Evolutionary conservation across 352 stramenopile genomes (phyloP).

Genomic region (Phytopythium boreale): DNA sequence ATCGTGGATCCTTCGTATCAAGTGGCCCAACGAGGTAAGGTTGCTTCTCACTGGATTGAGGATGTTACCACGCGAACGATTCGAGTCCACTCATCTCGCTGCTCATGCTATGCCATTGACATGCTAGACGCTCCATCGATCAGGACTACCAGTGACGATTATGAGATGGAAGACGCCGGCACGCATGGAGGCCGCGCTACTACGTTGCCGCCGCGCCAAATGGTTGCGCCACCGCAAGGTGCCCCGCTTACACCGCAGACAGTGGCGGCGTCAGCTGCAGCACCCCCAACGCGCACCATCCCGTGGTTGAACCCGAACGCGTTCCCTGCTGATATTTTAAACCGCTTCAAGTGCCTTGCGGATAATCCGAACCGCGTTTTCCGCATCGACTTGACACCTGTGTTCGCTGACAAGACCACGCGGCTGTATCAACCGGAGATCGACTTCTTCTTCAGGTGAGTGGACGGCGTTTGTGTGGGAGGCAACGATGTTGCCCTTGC

Average conservation of each 20-base stretch:
- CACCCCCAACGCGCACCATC: slow-evolving; percentile 30
- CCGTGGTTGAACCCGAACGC: slow-evolving; percentile 52
- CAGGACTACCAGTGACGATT: background rate
- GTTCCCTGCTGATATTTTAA: slow-evolving; percentile 47
- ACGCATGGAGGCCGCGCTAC: background rate
- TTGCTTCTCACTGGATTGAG: background rate
- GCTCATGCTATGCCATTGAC: background rate
- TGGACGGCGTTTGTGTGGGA: background rate
- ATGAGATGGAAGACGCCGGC: slow-evolving; percentile 1
- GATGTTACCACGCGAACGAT: background rate
- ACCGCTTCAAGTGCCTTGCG: slow-evolving; percentile 48
- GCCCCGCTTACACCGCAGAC: background rate
- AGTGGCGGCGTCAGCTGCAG: background rate
- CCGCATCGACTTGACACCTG: slow-evolving; percentile 58
- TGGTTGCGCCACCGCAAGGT: background rate
- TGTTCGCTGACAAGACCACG: slow-evolving; percentile 43
- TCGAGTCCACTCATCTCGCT: background rate
- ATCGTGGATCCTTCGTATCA: background rate
- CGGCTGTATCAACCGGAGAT: slow-evolving; percentile 60
- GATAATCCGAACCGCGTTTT: slow-evolving; percentile 63
- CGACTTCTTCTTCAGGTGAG: slow-evolving; percentile 54
- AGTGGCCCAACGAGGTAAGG: background rate
- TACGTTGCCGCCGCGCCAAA: background rate
- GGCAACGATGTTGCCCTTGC: background rate
- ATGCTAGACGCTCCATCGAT: background rate